Base-by-base conservation (phyloP, 2,329 filamentous ascomycete genomes). In the Phoma sp. region DNA sequence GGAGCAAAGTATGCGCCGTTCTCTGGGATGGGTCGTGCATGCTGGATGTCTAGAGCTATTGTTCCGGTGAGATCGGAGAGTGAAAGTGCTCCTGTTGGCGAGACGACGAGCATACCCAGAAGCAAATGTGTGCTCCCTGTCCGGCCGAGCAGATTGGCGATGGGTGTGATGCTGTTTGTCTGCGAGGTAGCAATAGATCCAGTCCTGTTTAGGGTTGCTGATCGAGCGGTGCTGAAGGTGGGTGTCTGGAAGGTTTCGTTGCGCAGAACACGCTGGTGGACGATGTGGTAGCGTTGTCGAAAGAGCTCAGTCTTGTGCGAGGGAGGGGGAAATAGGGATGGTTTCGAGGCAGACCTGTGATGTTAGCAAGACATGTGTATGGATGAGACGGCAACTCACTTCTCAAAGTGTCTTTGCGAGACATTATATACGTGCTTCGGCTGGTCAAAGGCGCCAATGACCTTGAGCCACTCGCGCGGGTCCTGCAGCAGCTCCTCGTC, bases 191-290 rank as follows among this genome's bases (percentile, higher is more conserved):
- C 64, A 11, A 80, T 78, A 4, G 88, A 87, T 4, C 84, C 80
- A 7, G 86, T 86, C 33, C 84, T 81, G 58, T 81, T 82, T 2
- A 87, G 75, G 1, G 82, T 80, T 18, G 72, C 64, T 1, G 80
- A 78, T n/a, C 71, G 71, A 14, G 77, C 82, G 2, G 83, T 82
- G 7, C 88, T 85, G 49, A 96, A 87, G 17, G 89, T 83, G 1
- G 92, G 92, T 17, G 87, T 87, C 73, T 97, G 93, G 66, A 99
- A 99, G 17, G 91, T 88, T 74, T 97, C 92, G 71, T 97, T 97
- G 42, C 95, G 88, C 33, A 98, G 84, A 15, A 98, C 84, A 15
- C 95, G 88, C 74, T 98, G 93, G 72, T 97, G 90, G 43, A 98
- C 89, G 48, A 98, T 84, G 66, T 96, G 90, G 74, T 96, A 98